Percentiles rank a stretch among this genome's conserved stretches.
phyloP scores from a whole-genome alignment of 371 early-diverging fungal species.

The Saksenaea oblongispora region DNA sequence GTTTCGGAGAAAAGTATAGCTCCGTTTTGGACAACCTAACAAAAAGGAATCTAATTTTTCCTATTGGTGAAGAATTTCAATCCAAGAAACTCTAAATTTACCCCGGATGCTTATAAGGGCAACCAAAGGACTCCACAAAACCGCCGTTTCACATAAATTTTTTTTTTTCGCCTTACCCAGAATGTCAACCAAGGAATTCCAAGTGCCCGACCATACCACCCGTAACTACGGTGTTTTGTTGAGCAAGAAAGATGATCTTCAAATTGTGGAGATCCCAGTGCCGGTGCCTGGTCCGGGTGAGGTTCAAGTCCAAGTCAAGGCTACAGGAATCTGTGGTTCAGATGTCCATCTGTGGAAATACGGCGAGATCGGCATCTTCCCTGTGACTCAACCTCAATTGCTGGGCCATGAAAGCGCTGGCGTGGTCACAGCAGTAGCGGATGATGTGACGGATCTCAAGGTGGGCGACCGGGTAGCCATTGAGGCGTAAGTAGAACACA shows the following conservation, averaged over 20 bases:
- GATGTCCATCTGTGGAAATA: constrained; percentile 49
- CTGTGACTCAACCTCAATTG: constrained; percentile 34
- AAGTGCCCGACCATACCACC: constrained; percentile 17
- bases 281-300: constrained; percentile 35
- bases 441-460: constrained; percentile 33
- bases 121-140: no score
- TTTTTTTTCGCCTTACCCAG: background rate
- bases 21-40: no score
- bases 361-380: constrained; percentile 51
- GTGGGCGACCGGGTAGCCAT: constrained; percentile 54
- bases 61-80: no score
- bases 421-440: constrained; percentile 35
- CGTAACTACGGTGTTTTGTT: constrained; percentile 39
- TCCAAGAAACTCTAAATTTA: no score
- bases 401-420: constrained; percentile 44
- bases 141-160: background rate
- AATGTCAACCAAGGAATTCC: background rate
- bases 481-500: constrained; percentile 34
- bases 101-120: no score
- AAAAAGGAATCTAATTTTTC: no score
- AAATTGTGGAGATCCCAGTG: constrained; percentile 43
- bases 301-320: constrained; percentile 47
- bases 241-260: constrained; percentile 42
- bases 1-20: no score
- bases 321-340: constrained; percentile 49